Percentiles rank a stretch among this genome's conserved stretches.
phyloP scores from a whole-genome alignment of 371 early-diverging fungal species.

The Mortierella polycephala region DNA sequence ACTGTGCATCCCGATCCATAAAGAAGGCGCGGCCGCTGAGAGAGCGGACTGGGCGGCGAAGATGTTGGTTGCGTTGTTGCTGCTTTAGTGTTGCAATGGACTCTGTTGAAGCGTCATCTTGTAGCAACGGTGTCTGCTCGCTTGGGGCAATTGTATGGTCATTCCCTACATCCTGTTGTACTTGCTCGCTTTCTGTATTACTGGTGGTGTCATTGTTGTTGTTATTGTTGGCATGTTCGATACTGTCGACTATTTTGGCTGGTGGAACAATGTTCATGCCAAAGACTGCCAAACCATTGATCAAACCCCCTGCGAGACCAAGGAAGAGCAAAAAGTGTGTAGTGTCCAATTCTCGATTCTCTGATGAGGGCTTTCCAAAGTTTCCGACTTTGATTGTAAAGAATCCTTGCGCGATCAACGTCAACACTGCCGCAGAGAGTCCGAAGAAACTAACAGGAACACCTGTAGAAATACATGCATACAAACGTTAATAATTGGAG shows the following conservation, averaged over 20 bases:
- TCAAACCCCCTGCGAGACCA: constrained; percentile 23
- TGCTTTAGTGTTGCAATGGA: background rate
- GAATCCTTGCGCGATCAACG: constrained; percentile 26
- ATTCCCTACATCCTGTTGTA: background rate
- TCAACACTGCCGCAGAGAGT: constrained; percentile 37
- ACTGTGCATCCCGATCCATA: constrained; percentile 36
- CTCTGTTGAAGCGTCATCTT: background rate
- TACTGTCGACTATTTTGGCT: background rate
- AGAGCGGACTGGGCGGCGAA: constrained; percentile 1
- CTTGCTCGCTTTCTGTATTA: background rate
- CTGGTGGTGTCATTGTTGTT: background rate
- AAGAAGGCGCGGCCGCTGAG: constrained; percentile 41
- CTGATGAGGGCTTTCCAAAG: background rate
- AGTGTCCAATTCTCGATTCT: constrained; percentile 27
- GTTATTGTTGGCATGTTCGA: background rate
- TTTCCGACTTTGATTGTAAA: constrained; percentile 12
- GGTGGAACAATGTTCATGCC: constrained; percentile 22
- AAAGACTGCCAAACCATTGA: constrained; percentile 23
- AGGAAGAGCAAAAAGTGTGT: constrained; percentile 33
- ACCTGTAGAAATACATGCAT: constrained; percentile 11
- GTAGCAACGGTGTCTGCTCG: constrained; percentile 26
- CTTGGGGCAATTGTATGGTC: background rate
- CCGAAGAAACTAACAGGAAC: constrained; percentile 47
- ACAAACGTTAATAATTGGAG: background rate
- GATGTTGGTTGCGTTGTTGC: background rate